Percentiles rank a stretch among this genome's conserved stretches.
Evolutionary conservation across 2,329 filamentous ascomycete species (phyloP).

Genomic region (Verticillium nubilum): DNA sequence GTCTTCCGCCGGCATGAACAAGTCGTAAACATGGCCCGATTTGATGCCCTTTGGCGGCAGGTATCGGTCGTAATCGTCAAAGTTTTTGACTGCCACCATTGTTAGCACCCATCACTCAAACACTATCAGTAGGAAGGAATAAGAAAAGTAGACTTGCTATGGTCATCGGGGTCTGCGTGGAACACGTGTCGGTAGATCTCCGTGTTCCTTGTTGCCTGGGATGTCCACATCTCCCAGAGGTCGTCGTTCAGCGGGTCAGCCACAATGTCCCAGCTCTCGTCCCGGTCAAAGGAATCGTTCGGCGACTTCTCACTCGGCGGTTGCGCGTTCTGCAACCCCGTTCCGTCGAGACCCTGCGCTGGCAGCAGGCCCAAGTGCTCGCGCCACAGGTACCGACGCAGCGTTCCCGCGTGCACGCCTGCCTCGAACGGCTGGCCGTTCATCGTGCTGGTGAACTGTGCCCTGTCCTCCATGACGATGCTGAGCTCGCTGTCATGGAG

Average conservation of each 20-base stretch:
- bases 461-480: constrained; percentile 82
- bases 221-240: constrained; percentile 65
- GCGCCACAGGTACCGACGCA: constrained; percentile 79
- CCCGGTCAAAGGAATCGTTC: constrained; percentile 57
- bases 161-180: constrained; percentile 83
- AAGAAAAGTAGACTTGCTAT: constrained; percentile 44
- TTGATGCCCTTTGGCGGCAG: constrained; percentile 65
- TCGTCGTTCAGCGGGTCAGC: constrained; percentile 65
- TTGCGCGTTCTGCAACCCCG: constrained; percentile 65
- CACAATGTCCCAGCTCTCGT: constrained; percentile 60
- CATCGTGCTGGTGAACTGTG: constrained; percentile 67
- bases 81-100: constrained; percentile 62
- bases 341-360: constrained; percentile 64
- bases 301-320: constrained; percentile 62
- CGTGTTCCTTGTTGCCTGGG: constrained; percentile 65
- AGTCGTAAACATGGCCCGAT: constrained; percentile 81
- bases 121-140: too few relatives aligned
- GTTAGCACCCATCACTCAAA: constrained; percentile 6
- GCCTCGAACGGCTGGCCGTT: constrained; percentile 71
- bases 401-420: constrained; percentile 74
- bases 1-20: constrained; percentile 66
- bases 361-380: constrained; percentile 82
- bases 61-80: constrained; percentile 84
- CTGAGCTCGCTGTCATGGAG: constrained; percentile 88
- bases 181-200: constrained; percentile 73